These are phyloP conservation scores for Cutaneotrichosporon cutaneum DNA, from an alignment of 1,284 basidiomycete species.

Conservation along the genomic window DNA sequence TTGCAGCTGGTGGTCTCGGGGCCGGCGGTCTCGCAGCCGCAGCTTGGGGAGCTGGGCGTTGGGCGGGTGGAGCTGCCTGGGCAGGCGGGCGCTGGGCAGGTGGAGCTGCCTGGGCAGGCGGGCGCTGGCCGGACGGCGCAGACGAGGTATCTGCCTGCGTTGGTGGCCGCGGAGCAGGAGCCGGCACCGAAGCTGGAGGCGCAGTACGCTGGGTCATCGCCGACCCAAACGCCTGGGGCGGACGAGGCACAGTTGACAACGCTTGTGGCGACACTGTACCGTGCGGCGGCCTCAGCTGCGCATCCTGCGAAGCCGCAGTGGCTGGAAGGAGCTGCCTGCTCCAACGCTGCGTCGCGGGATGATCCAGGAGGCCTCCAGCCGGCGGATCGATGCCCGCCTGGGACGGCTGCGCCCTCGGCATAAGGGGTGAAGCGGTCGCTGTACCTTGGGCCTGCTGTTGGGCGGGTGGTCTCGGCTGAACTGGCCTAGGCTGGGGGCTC, in stretches of 20 bases:
- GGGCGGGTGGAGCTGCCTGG: no score
- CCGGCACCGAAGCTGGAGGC: not conserved
- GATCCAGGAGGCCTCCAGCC: not conserved
- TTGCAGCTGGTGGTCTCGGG: no score
- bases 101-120: no score
- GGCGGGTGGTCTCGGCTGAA: not conserved
- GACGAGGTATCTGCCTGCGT: no score
- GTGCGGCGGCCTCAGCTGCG: not conserved
- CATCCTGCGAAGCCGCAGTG: not conserved
- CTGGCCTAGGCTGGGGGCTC: not conserved
- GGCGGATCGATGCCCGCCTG: not conserved
- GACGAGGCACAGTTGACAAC: not conserved
- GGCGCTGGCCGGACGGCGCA: no score
- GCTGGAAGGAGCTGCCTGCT: conserved; percentile 1
- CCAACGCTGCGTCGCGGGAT: not conserved
- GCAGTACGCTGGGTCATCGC: not conserved
- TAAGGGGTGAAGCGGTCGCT: not conserved
- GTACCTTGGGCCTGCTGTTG: not conserved
- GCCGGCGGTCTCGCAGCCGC: no score
- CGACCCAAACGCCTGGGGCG: not conserved
- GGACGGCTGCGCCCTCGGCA: not conserved
- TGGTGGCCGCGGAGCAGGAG: no score
- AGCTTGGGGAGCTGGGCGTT: no score
- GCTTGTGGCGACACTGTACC: not conserved
- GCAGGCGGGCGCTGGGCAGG: no score